Evolutionary conservation across 2,329 filamentous ascomycete species (phyloP).

Genomic region (Aureobasidium sp.): DNA sequence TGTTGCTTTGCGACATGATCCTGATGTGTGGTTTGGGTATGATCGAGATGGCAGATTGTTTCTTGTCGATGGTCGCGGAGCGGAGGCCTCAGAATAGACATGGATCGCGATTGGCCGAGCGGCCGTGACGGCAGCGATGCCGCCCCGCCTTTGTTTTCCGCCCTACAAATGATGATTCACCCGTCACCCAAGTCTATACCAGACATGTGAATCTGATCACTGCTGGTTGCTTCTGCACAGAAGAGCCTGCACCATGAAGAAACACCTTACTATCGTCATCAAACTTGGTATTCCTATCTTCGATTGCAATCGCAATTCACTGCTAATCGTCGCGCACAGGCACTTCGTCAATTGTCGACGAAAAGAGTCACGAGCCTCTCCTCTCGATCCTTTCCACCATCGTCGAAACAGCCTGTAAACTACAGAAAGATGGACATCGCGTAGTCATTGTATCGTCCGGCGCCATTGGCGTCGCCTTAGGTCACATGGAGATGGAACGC

Average conservation of each 20-base stretch:
- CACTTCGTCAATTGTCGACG: slow-evolving; percentile 97
- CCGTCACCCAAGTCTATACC: neutral
- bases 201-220: slow-evolving; percentile 2
- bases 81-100: neutral
- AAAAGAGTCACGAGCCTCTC: slow-evolving; percentile 86
- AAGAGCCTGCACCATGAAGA: slow-evolving; percentile 48
- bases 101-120: slow-evolving; percentile 10
- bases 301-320: neutral
- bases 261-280: slow-evolving; percentile 69
- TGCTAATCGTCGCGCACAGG: slow-evolving; percentile 45
- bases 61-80: neutral
- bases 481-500: slow-evolving; percentile 79
- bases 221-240: slow-evolving; percentile 1
- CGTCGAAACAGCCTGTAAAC: slow-evolving; percentile 82
- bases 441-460: slow-evolving; percentile 97
- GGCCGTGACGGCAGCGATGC: neutral
- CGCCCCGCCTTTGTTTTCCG: slow-evolving; percentile 1
- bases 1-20: slow-evolving; percentile 10
- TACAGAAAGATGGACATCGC: slow-evolving; percentile 83
- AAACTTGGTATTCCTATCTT: slow-evolving; percentile 59
- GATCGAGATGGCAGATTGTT: neutral
- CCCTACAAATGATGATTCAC: slow-evolving; percentile 6
- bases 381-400: slow-evolving; percentile 86
- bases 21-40: neutral
- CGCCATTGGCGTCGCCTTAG: slow-evolving; percentile 87